Percentiles rank a stretch among this genome's conserved stretches.
These are phyloP conservation scores for Pichia sp. DNA, from an alignment of 1,139 yeast genomes.

Conservation along the genomic window DNA sequence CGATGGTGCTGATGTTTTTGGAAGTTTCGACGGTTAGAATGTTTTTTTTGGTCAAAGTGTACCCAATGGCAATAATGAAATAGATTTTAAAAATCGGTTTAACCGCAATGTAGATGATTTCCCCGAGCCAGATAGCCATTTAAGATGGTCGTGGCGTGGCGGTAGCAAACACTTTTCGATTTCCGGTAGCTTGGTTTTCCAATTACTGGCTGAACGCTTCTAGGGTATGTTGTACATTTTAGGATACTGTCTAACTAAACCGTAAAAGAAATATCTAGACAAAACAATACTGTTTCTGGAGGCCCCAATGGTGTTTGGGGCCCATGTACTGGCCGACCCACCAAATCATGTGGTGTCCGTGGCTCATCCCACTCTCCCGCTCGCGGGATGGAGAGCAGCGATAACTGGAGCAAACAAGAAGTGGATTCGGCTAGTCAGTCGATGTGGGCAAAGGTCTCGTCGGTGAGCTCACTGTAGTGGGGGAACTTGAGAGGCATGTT, in stretches of 20 bases:
- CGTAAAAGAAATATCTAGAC: not conserved
- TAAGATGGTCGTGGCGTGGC: not conserved
- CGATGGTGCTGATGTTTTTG: constrained; percentile 65
- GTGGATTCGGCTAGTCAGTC: no score
- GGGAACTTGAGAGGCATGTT: constrained; percentile 15
- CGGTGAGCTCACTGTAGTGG: constrained; percentile 1
- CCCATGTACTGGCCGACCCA: not conserved
- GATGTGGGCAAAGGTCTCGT: constrained; percentile 1
- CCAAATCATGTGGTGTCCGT: not conserved
- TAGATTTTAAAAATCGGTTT: constrained; percentile 88
- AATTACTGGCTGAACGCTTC: no score
- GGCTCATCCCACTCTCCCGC: not conserved
- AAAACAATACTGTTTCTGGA: not conserved
- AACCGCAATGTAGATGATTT: constrained; percentile 70
- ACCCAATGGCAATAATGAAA: constrained; percentile 69
- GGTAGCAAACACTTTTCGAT: no score
- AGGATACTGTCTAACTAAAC: no score
- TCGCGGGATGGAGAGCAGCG: not conserved
- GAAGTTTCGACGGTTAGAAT: constrained; percentile 73
- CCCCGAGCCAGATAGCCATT: constrained; percentile 43
- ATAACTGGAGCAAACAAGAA: no score
- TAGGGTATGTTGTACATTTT: no score
- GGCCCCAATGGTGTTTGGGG: not conserved
- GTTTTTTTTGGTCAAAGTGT: constrained; percentile 57
- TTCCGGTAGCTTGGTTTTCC: no score